Evolutionary conservation across 2,329 filamentous ascomycete genomes (phyloP).

Genomic region (Claviceps arundinis): DNA sequence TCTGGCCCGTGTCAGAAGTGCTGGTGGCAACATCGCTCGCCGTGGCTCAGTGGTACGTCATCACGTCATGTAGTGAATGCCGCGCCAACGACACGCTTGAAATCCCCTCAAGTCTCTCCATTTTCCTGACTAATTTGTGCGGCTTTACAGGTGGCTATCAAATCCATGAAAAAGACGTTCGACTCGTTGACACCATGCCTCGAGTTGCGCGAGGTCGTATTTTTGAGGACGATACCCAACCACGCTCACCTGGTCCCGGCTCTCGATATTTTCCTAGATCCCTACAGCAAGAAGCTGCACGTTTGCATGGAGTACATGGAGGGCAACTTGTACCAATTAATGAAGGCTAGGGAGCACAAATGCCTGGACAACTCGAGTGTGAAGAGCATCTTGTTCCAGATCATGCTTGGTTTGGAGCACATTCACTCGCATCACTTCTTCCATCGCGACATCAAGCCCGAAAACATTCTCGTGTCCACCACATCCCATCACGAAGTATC

Average conservation of each 20-base stretch:
- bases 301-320: conserved; percentile 99
- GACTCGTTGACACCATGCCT: conserved; percentile 83
- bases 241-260: conserved; percentile 94
- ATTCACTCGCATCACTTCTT: conserved; percentile 97
- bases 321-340: conserved; percentile 94
- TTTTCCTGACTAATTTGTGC: neutral
- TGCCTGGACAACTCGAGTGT: conserved; percentile 79
- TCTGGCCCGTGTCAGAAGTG: conserved; percentile 79
- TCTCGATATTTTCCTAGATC: conserved; percentile 95
- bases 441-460: conserved; percentile 97
- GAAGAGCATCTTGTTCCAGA: conserved; percentile 96
- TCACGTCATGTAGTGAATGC: neutral
- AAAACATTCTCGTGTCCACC: conserved; percentile 95
- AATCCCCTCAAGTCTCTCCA: conserved; percentile 3
- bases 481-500: conserved; percentile 69
- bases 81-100: neutral
- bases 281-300: conserved; percentile 88
- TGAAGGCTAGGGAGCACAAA: conserved; percentile 97
- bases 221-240: conserved; percentile 73
- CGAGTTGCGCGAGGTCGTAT: conserved; percentile 93
- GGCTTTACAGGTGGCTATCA: conserved; percentile 71
- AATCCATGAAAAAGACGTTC: conserved; percentile 99
- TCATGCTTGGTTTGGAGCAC: conserved; percentile 89
- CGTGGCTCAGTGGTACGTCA: conserved; percentile 78
- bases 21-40: conserved; percentile 76